Conservation (phyloP, 257 asterid genomes). For the Penstemon davidsonii region DNA sequence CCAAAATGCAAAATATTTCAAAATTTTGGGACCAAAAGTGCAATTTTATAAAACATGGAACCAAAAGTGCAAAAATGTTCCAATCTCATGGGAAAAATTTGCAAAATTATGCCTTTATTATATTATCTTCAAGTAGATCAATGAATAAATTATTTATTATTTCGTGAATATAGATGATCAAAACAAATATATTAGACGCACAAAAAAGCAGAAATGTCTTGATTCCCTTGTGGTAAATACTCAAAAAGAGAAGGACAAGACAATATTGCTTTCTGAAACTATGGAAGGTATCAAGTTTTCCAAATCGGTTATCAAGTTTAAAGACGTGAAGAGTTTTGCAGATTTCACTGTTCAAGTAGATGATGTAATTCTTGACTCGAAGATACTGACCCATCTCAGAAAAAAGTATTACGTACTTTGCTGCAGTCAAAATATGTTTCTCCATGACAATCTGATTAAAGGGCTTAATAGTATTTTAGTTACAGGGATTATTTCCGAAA, state of each 20-base stretch:
- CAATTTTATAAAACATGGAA: no score
- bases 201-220: neutral
- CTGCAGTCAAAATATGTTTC: slow-evolving; percentile 48
- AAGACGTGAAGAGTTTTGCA: slow-evolving; percentile 44
- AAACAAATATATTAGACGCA: neutral
- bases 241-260: slow-evolving; percentile 2
- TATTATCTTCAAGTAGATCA: no score
- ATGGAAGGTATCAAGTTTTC: no score
- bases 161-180: slow-evolving; percentile 20
- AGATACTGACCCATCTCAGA: slow-evolving; percentile 43
- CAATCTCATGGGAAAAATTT: no score
- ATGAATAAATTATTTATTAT: no score
- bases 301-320: slow-evolving; percentile 43
- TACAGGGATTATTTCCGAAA: slow-evolving; percentile 58
- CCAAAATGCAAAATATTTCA: no score
- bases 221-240: slow-evolving; percentile 1
- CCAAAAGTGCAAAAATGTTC: no score
- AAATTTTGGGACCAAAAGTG: no score
- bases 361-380: slow-evolving; percentile 49
- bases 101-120: no score
- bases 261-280: slow-evolving; percentile 18
- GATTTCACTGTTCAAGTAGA: no score
- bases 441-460: slow-evolving; percentile 50
- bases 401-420: slow-evolving; percentile 59
- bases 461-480: slow-evolving; percentile 57